Conservation (phyloP, 2,329 filamentous ascomycete genomes). For the Rhynchosporium agropyri region DNA sequence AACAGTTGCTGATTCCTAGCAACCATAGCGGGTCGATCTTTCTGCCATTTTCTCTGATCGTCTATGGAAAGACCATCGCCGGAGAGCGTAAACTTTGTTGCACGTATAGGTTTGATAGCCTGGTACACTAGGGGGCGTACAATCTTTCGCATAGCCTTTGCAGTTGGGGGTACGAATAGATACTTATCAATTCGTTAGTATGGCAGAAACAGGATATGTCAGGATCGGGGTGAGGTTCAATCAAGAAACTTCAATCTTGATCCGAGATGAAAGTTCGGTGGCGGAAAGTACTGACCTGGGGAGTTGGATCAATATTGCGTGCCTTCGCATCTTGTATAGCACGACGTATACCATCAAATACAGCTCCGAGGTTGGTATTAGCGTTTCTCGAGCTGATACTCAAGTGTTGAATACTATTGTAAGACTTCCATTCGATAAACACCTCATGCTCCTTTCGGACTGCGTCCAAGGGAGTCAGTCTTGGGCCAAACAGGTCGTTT, state of each 20-base stretch:
- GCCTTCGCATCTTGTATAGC: slow-evolving; percentile 31
- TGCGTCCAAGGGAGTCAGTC: neutral
- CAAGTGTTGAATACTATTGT: slow-evolving; percentile 21
- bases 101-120: neutral
- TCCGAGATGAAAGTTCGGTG: too few species aligned
- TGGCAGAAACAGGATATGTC: too few species aligned
- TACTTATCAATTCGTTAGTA: slow-evolving; percentile 8
- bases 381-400: slow-evolving; percentile 22
- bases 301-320: slow-evolving; percentile 26
- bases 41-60: slow-evolving; percentile 30
- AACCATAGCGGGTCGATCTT: slow-evolving; percentile 17
- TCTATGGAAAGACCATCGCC: slow-evolving; percentile 25
- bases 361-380: slow-evolving; percentile 19
- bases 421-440: slow-evolving; percentile 29
- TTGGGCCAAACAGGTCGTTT: slow-evolving; percentile 3
- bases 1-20: slow-evolving; percentile 28
- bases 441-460: slow-evolving; percentile 26
- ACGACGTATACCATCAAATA: slow-evolving; percentile 34
- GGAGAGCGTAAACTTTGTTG: slow-evolving; percentile 25
- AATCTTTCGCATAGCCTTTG: slow-evolving; percentile 25
- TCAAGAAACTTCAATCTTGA: too few species aligned
- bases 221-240: too few species aligned
- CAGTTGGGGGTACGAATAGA: slow-evolving; percentile 36
- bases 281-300: slow-evolving; percentile 12
- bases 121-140: slow-evolving; percentile 20